Conservation (phyloP, 208 protist species). For the Trypanosoma scelopori region DNA sequence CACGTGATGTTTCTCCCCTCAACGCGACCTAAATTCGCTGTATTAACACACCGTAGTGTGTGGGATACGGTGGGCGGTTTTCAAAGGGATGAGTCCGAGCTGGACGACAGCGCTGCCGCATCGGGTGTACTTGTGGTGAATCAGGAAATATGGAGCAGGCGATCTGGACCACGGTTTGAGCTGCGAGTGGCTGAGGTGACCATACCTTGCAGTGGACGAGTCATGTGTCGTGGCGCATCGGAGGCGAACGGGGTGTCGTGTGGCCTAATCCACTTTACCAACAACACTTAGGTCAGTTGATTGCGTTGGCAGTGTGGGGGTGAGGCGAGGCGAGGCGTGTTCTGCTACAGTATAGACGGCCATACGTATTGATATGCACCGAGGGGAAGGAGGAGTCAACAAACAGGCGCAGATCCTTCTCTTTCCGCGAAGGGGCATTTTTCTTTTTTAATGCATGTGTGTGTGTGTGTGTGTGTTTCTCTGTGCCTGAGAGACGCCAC, state of each 20-base stretch:
- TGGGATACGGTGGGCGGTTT: neutral
- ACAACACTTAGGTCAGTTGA: slow-evolving; percentile 15
- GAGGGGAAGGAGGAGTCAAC: neutral
- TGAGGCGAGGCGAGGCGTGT: too few relatives aligned
- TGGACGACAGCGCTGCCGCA: slow-evolving; percentile 44
- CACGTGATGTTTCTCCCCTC: slow-evolving; percentile 87
- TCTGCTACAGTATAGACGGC: neutral
- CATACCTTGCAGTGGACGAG: slow-evolving; percentile 51
- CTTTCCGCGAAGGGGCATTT: neutral
- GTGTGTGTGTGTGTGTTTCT: too few relatives aligned
- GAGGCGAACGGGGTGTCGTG: slow-evolving; percentile 62
- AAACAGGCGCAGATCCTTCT: neutral
- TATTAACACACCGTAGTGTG: slow-evolving; percentile 66
- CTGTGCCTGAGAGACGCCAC: too few relatives aligned
- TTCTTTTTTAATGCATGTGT: slow-evolving; percentile 4
- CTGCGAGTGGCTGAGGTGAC: slow-evolving; percentile 85
- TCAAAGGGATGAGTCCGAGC: slow-evolving; percentile 19
- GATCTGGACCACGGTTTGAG: slow-evolving; percentile 48
- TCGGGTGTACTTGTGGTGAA: slow-evolving; percentile 83
- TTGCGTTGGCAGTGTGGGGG: neutral
- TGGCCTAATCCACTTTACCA: slow-evolving; percentile 73
- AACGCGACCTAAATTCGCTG: slow-evolving; percentile 63
- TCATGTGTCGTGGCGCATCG: slow-evolving; percentile 53
- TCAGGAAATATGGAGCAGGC: slow-evolving; percentile 78
- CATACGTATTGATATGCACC: neutral